Base-by-base conservation (phyloP, 192 early-diverging fungal species). In the Podochytrium sp. region DNA sequence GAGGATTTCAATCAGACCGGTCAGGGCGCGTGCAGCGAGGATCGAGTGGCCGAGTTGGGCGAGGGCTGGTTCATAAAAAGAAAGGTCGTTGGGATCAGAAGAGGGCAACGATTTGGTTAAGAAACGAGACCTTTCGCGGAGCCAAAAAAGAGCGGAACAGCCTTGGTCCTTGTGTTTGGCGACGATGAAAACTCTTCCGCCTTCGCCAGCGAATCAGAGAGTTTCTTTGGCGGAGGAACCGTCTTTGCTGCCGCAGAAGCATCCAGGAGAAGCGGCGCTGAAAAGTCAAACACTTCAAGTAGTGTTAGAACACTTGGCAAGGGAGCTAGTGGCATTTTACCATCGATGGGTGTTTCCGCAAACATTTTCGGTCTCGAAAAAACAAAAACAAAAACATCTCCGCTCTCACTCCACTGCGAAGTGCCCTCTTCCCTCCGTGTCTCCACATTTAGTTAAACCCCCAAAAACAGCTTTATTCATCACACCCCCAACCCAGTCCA, bases 401-500 rank as follows among this genome's bases (percentile, higher is more conserved):
- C n/a, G n/a, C n/a, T n/a, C n/a, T n/a, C n/a, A n/a, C n/a, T n/a
- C n/a, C n/a, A n/a, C n/a, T n/a, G n/a, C n/a, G n/a, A n/a, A n/a
- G n/a, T n/a, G n/a, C n/a, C n/a, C n/a, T n/a, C n/a, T n/a, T n/a
- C n/a, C n/a, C n/a, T n/a, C n/a, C n/a, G n/a, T n/a, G n/a, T 16
- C 18, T 16, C 18, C 16, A 30, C 56, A 58, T 1, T 18, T 29
- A 58, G 20, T 25, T 58, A 23, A 58, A 33, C 14, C 29, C 23
- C 16, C 56, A 58, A 30, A 16, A 6, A 27, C 27, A 57, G 16
- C n/a, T 58, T 58, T 14, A 30, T 63, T 35, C 65, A 66, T 29
- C 10, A 32, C 27, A 71, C 29, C 40, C 60, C 69, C 41, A 71
- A 51, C 34, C 60, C 27, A 40, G 56, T 71, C 69, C 69, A 71